These are phyloP conservation scores for Camptophora hylomeconis DNA, from an alignment of 2,329 filamentous ascomycete species.

Conservation along the genomic window DNA sequence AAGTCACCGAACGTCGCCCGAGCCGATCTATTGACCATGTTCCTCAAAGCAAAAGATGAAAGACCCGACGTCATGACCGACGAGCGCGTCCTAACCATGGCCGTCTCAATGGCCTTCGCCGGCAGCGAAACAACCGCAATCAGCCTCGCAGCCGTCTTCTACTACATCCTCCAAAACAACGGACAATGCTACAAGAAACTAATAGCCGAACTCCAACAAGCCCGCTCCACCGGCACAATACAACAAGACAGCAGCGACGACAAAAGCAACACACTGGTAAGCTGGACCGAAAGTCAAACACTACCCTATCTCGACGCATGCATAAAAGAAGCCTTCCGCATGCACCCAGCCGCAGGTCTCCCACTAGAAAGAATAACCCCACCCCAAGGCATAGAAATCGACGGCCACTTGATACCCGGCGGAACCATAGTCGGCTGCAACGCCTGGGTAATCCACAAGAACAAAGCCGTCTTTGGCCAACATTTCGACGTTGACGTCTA, in stretches of 20 bases:
- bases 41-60: slow-evolving; percentile 15
- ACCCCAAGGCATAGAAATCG: slow-evolving; percentile 45
- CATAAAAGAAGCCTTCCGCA: slow-evolving; percentile 63
- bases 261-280: slow-evolving; percentile 8
- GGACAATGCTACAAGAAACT: slow-evolving; percentile 11
- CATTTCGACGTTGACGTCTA: slow-evolving; percentile 55
- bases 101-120: slow-evolving; percentile 36
- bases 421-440: slow-evolving; percentile 65
- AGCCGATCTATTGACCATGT: slow-evolving; percentile 17
- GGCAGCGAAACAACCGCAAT: slow-evolving; percentile 73
- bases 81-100: slow-evolving; percentile 19
- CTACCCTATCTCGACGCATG: slow-evolving; percentile 66
- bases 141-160: slow-evolving; percentile 57
- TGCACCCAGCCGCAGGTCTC: slow-evolving; percentile 62
- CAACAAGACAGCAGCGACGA: no score
- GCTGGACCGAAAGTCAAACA: slow-evolving; percentile 45
- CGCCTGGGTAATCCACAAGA: slow-evolving; percentile 61
- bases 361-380: slow-evolving; percentile 64
- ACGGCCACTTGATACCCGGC: slow-evolving; percentile 53
- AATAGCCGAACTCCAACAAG: slow-evolving; percentile 14
- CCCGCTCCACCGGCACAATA: slow-evolving; percentile 12
- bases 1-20: slow-evolving; percentile 2
- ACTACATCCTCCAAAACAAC: slow-evolving; percentile 57
- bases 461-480: slow-evolving; percentile 52
- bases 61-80: slow-evolving; percentile 20